A percentile compares a stretch with the other conserved stretches of the same genome.
These are phyloP conservation scores for Dunaliella salina DNA, from an alignment of 163 green algal species.

Conservation along the genomic window DNA sequence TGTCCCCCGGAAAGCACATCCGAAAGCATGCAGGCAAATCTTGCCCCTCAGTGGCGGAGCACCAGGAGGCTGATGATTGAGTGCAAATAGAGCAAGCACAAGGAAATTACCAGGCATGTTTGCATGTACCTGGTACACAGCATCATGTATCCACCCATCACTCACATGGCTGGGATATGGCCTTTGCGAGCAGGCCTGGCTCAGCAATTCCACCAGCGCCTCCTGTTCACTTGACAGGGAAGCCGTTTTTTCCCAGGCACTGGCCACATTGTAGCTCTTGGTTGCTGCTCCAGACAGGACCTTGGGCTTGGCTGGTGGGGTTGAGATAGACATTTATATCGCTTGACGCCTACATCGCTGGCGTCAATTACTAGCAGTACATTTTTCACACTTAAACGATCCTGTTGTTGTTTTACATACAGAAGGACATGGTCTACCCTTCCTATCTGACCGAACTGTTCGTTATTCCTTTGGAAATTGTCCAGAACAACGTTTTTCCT, in stretches of 20 bases:
- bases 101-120: not conserved
- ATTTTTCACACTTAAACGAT: too few relatives aligned
- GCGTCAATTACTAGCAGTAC: too few relatives aligned
- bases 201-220: constrained; percentile 50
- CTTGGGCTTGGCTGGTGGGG: constrained; percentile 7
- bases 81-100: not conserved
- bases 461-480: too few relatives aligned
- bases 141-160: not conserved
- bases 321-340: not conserved
- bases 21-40: too few relatives aligned
- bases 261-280: constrained; percentile 62
- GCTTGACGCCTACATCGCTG: too few relatives aligned
- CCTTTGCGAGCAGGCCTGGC: constrained; percentile 44
- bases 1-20: too few relatives aligned
- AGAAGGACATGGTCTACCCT: too few relatives aligned
- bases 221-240: constrained; percentile 63
- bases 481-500: too few relatives aligned
- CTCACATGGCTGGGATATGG: constrained; percentile 59
- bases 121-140: not conserved
- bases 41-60: too few relatives aligned
- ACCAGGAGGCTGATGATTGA: too few relatives aligned
- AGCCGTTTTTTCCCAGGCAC: constrained; percentile 63
- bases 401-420: too few relatives aligned
- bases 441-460: too few relatives aligned
- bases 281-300: constrained; percentile 26